phyloP scores from a whole-genome alignment of 768 basidiomycete genomes.

The Coprinellus aureogranulatus region DNA sequence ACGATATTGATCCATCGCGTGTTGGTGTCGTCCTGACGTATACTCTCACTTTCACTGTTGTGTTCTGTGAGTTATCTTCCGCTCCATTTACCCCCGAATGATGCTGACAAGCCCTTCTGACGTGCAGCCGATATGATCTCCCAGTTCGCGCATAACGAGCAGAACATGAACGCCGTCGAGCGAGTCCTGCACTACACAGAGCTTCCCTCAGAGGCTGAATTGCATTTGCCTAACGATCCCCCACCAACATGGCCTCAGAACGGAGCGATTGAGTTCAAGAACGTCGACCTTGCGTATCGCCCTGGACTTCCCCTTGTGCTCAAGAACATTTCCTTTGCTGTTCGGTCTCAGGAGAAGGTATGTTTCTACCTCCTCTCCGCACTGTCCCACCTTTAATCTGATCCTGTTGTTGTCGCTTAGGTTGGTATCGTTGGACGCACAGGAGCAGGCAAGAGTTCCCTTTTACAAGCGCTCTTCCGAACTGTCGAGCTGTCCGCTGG shows the following conservation, averaged over 20 bases:
- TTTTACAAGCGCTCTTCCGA: slow-evolving; percentile 47
- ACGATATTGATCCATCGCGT: slow-evolving; percentile 37
- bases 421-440: slow-evolving; percentile 49
- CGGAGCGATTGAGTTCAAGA: slow-evolving; percentile 53
- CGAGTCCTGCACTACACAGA: slow-evolving; percentile 67
- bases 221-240: slow-evolving; percentile 42
- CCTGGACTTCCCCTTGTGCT: slow-evolving; percentile 64
- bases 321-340: slow-evolving; percentile 54
- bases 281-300: slow-evolving; percentile 60
- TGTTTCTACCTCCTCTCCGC: no score
- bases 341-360: slow-evolving; percentile 66
- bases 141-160: slow-evolving; percentile 58
- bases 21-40: slow-evolving; percentile 58
- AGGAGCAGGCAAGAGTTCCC: slow-evolving; percentile 45
- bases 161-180: slow-evolving; percentile 74
- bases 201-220: slow-evolving; percentile 54
- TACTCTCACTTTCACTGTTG: slow-evolving; percentile 23
- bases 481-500: slow-evolving; percentile 61
- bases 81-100: background rate
- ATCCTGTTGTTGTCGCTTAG: slow-evolving; percentile 17
- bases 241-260: slow-evolving; percentile 46
- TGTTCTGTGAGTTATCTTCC: slow-evolving; percentile 33
- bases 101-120: background rate
- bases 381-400: slow-evolving; percentile 1
- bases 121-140: slow-evolving; percentile 51